These are phyloP conservation scores for Liquidambar formosana DNA, from an alignment of 164 flowering plant species.

Conservation along the genomic window DNA sequence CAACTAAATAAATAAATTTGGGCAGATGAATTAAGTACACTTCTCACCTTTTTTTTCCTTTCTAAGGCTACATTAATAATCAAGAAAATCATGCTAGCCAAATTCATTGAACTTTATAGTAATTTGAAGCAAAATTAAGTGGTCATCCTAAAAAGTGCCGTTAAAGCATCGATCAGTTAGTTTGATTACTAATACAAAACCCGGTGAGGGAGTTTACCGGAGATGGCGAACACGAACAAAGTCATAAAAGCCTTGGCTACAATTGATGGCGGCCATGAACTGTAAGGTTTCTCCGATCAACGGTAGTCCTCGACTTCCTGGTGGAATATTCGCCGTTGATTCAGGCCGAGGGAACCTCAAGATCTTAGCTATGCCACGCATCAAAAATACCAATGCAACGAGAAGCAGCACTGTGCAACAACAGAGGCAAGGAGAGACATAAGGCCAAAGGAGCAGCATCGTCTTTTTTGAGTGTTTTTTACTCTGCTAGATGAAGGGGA, in stretches of 20 bases:
- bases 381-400: conserved; percentile 3
- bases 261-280: conserved; percentile 45
- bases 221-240: conserved; percentile 47
- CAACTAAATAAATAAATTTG: too few species aligned
- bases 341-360: not conserved
- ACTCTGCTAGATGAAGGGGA: not conserved
- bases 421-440: not conserved
- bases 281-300: conserved; percentile 60
- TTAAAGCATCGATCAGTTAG: too few species aligned
- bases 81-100: too few species aligned
- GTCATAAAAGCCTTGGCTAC: conserved; percentile 46
- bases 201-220: conserved; percentile 37
- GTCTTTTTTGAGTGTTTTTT: not conserved
- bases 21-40: too few species aligned
- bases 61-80: too few species aligned
- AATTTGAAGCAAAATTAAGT: too few species aligned
- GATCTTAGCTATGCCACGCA: not conserved
- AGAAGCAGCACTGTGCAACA: not conserved
- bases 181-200: too few species aligned
- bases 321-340: conserved; percentile 32
- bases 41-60: too few species aligned
- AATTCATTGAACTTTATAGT: too few species aligned
- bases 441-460: not conserved
- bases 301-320: conserved; percentile 52
- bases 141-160: too few species aligned